A percentile compares a stretch with the other conserved stretches of the same genome.
These are phyloP conservation scores for Aspergillus nomiae DNA, from an alignment of 2,329 filamentous ascomycete species.

Conservation along the genomic window DNA sequence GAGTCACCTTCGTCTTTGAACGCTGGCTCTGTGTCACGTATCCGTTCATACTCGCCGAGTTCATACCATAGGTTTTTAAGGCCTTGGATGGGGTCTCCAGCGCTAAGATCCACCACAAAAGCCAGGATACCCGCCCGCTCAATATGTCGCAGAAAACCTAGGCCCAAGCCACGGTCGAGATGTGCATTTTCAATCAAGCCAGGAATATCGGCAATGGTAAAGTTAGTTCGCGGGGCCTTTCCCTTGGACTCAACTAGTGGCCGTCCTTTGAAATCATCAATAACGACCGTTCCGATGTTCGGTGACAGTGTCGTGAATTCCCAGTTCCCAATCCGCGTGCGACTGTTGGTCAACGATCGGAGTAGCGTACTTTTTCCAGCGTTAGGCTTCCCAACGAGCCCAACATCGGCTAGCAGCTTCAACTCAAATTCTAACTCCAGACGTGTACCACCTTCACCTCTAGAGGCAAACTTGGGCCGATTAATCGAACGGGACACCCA, in stretches of 20 bases:
- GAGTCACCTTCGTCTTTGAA: conserved; percentile 65
- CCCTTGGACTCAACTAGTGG: conserved; percentile 57
- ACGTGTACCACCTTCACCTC: conserved; percentile 76
- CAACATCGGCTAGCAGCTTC: conserved; percentile 92
- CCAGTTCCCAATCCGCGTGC: conserved; percentile 89
- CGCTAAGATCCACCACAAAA: conserved; percentile 85
- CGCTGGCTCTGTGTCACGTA: conserved; percentile 71
- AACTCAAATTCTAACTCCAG: conserved; percentile 85
- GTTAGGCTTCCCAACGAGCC: conserved; percentile 91
- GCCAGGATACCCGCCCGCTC: conserved; percentile 91
- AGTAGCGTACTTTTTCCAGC: conserved; percentile 94
- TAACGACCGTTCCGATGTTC: conserved; percentile 91
- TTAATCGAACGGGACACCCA: conserved; percentile 77
- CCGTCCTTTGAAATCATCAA: conserved; percentile 82
- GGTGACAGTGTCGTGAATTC: conserved; percentile 95
- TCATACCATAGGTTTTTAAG: conserved; percentile 86
- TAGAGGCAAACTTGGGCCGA: conserved; percentile 84
- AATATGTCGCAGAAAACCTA: conserved; percentile 90
- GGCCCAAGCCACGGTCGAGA: conserved; percentile 84
- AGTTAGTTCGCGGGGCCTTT: conserved; percentile 68
- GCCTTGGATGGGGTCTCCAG: conserved; percentile 75
- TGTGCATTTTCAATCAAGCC: conserved; percentile 91
- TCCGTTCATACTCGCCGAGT: conserved; percentile 82
- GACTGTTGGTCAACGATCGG: conserved; percentile 82
- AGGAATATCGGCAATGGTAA: conserved; percentile 94